These are phyloP conservation scores for Quercus lobata DNA, from an alignment of 331 rosid species.

Conservation along the genomic window DNA sequence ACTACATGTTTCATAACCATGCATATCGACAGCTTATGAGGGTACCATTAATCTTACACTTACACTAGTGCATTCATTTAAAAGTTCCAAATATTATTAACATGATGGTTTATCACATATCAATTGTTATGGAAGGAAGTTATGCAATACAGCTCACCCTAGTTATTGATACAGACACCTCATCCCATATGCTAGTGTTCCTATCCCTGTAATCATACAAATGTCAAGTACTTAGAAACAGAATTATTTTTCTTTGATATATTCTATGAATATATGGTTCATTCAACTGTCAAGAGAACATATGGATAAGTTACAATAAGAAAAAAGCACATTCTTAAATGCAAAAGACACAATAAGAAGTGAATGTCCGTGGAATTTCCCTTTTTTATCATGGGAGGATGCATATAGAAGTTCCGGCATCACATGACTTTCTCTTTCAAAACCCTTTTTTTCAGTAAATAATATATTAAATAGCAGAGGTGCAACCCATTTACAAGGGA, in stretches of 20 bases:
- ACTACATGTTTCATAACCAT: neutral
- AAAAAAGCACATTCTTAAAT: neutral
- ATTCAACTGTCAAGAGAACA: neutral
- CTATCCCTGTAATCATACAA: constrained; percentile 64
- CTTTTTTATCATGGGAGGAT: neutral
- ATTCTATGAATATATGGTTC: neutral
- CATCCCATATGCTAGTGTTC: constrained; percentile 98
- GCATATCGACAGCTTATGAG: neutral
- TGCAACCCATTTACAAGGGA: too few species aligned
- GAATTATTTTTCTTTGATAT: neutral
- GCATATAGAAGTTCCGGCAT: neutral
- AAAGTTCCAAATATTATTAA: neutral
- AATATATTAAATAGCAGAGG: too few species aligned
- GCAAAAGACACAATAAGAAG: neutral
- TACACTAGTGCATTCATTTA: neutral
- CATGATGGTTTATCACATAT: neutral
- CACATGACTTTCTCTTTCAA: neutral
- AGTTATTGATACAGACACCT: constrained; percentile 64
- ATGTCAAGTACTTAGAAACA: constrained; percentile 18
- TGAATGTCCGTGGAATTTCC: neutral
- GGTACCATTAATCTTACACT: neutral
- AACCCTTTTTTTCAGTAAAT: too few species aligned
- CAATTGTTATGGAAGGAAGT: constrained; percentile 10
- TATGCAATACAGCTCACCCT: constrained; percentile 62
- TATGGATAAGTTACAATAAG: neutral